These are phyloP conservation scores for Neonectria hederae DNA, from an alignment of 2,329 filamentous ascomycete genomes.

Conservation along the genomic window DNA sequence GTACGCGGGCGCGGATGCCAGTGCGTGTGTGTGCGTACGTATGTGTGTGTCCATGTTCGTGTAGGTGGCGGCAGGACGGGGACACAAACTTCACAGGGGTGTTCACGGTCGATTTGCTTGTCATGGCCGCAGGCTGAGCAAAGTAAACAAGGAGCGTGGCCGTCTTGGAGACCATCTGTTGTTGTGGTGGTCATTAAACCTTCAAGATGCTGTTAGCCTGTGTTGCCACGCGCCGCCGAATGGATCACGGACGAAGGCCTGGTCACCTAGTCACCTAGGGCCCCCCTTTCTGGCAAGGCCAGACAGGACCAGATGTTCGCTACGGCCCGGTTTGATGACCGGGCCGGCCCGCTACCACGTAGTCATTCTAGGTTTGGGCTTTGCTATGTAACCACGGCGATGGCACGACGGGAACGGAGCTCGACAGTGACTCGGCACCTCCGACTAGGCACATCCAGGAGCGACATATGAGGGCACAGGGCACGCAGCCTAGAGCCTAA, in stretches of 20 bases:
- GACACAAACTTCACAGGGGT: slow-evolving; percentile 1
- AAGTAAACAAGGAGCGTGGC: slow-evolving; percentile 27
- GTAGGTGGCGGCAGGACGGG: slow-evolving; percentile 16
- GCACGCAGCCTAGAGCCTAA: not conserved
- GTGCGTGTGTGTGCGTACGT: slow-evolving; percentile 6
- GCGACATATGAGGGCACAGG: slow-evolving; percentile 4
- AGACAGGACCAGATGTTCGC: slow-evolving; percentile 31
- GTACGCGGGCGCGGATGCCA: not conserved
- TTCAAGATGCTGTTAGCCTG: slow-evolving; percentile 13
- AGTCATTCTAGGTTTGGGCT: slow-evolving; percentile 26
- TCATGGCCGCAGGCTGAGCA: slow-evolving; percentile 24
- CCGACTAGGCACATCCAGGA: slow-evolving; percentile 1
- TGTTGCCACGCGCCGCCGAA: slow-evolving; percentile 26
- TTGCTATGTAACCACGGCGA: slow-evolving; percentile 4
- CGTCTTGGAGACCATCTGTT: slow-evolving; percentile 28
- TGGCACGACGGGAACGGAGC: slow-evolving; percentile 9
- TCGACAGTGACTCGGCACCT: slow-evolving; percentile 12
- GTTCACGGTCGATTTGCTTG: slow-evolving; percentile 28
- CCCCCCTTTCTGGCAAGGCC: slow-evolving; percentile 23
- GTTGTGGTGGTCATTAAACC: slow-evolving; percentile 23
- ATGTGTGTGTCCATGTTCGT: slow-evolving; percentile 10
- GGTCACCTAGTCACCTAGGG: not conserved
- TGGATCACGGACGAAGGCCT: slow-evolving; percentile 17
- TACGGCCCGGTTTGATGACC: slow-evolving; percentile 40
- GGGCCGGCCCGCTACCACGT: slow-evolving; percentile 39